Evolutionary conservation across 2,329 filamentous ascomycete species (phyloP).

Genomic region (Didymella pomorum): DNA sequence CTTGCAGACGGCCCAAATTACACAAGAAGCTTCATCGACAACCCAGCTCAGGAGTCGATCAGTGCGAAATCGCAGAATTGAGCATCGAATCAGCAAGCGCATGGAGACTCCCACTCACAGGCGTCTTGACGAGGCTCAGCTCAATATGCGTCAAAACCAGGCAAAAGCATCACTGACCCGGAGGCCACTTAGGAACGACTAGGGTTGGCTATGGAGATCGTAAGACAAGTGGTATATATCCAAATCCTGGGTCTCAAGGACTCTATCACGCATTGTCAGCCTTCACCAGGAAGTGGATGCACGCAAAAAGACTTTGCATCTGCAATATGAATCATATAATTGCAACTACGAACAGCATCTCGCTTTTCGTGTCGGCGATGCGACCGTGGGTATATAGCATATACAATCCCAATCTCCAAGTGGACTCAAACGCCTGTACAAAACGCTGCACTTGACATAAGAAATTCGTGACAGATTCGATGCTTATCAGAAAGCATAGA

Average conservation of each 20-base stretch:
- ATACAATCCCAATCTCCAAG: slow-evolving; percentile 13
- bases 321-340: not conserved
- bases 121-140: not conserved
- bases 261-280: no score
- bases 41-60: no score
- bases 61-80: no score
- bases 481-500: slow-evolving; percentile 16
- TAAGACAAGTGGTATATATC: no score
- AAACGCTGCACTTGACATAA: not conserved
- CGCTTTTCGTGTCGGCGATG: slow-evolving; percentile 11
- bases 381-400: slow-evolving; percentile 33
- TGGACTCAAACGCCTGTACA: not conserved
- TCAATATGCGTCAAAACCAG: not conserved
- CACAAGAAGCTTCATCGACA: no score
- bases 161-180: no score
- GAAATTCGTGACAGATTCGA: slow-evolving; percentile 3
- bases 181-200: no score
- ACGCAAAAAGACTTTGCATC: not conserved
- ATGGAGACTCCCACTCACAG: not conserved
- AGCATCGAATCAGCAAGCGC: no score
- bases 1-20: no score
- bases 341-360: slow-evolving; percentile 1
- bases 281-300: not conserved
- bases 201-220: no score
- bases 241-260: no score